phyloP scores from a whole-genome alignment of 2,329 filamentous ascomycete species.

The Aurifilum marmelostoma region DNA sequence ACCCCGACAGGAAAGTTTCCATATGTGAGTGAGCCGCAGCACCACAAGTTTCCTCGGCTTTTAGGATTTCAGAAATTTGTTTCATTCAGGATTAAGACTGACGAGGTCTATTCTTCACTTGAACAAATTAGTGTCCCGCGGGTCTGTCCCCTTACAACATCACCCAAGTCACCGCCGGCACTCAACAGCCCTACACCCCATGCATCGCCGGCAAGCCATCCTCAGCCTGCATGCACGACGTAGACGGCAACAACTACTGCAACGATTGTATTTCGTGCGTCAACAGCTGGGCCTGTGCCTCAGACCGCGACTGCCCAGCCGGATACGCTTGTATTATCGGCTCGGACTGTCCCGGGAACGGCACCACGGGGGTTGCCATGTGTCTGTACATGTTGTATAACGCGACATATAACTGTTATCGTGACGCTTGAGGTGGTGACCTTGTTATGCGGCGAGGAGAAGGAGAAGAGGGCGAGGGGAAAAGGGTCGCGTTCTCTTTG shows the following conservation, averaged over 20 bases:
- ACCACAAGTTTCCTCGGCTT: too few species aligned
- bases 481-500: not conserved
- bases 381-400: conserved; percentile 17
- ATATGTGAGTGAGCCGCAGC: not conserved
- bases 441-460: not conserved
- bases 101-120: not conserved
- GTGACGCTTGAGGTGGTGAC: not conserved
- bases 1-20: conserved; percentile 5
- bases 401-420: not conserved
- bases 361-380: conserved; percentile 6
- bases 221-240: conserved; percentile 7
- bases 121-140: not conserved
- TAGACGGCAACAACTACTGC: conserved; percentile 8
- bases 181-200: not conserved
- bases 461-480: too few species aligned
- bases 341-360: conserved; percentile 6
- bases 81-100: too few species aligned
- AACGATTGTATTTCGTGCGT: conserved; percentile 10
- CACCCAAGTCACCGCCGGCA: not conserved
- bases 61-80: too few species aligned
- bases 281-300: conserved; percentile 4
- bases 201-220: not conserved
- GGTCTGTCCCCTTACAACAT: not conserved
- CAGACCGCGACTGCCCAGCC: not conserved
- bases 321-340: not conserved